A percentile compares a stretch with the other conserved stretches of the same genome.
Conservation (phyloP, 306 rosid species). For the Quillaja saponaria region DNA sequence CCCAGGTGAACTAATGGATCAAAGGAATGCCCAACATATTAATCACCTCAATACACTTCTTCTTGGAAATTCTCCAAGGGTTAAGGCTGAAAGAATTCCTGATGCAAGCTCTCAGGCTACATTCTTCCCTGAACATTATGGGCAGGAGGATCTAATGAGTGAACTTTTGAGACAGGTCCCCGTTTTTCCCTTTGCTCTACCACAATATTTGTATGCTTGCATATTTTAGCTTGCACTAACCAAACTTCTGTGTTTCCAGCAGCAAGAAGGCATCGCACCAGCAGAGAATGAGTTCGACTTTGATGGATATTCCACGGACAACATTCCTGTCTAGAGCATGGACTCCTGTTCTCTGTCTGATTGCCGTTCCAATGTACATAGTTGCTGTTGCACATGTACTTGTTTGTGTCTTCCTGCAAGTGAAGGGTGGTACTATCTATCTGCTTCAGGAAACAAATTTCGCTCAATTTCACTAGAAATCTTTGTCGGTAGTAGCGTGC, state of each 20-base stretch:
- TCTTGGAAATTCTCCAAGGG: slow-evolving; percentile 53
- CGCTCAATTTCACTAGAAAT: slow-evolving; percentile 43
- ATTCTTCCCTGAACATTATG: slow-evolving; percentile 71
- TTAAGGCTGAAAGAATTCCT: slow-evolving; percentile 65
- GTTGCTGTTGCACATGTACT: slow-evolving; percentile 50
- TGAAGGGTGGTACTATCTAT: slow-evolving; percentile 34
- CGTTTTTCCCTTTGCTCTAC: slow-evolving; percentile 8
- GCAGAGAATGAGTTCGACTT: slow-evolving; percentile 78
- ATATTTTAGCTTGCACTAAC: slow-evolving; percentile 3
- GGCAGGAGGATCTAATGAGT: slow-evolving; percentile 94
- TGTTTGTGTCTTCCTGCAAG: slow-evolving; percentile 46
- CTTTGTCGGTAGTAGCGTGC: slow-evolving; percentile 38
- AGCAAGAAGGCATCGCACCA: slow-evolving; percentile 73
- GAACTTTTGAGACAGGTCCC: slow-evolving; percentile 88
- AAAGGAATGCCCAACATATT: slow-evolving; percentile 49
- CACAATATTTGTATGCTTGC: slow-evolving; percentile 9
- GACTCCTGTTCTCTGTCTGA: slow-evolving; percentile 32
- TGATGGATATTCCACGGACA: slow-evolving; percentile 82
- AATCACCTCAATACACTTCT: slow-evolving; percentile 48
- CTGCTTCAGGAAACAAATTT: slow-evolving; percentile 36
- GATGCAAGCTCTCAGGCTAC: slow-evolving; percentile 50
- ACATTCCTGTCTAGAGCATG: slow-evolving; percentile 69
- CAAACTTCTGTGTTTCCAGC: slow-evolving; percentile 36
- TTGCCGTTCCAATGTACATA: slow-evolving; percentile 65
- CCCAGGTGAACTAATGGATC: slow-evolving; percentile 45